Conservation (phyloP, 257 asterid genomes). For the Catharanthus roseus region DNA sequence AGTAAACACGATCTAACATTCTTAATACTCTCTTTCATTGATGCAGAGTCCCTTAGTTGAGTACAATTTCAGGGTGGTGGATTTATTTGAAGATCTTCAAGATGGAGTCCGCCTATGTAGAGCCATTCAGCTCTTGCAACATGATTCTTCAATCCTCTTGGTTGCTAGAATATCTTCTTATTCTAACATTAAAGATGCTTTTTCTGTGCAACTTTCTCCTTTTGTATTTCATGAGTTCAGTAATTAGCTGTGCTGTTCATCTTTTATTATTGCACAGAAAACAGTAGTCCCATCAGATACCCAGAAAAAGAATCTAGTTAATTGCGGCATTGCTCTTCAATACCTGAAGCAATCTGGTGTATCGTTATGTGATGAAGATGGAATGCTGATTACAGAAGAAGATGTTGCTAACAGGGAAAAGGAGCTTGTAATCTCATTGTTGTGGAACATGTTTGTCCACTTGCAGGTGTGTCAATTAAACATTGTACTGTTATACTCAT, state of each 20-base stretch:
- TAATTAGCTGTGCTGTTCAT: neutral
- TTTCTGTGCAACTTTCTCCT: neutral
- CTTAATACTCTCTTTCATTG: conserved; percentile 6
- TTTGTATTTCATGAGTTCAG: neutral
- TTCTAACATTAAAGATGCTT: neutral
- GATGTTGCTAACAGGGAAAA: conserved; percentile 73
- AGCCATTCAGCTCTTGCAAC: conserved; percentile 67
- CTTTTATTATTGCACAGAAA: conserved; percentile 49
- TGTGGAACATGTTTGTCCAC: conserved; percentile 91
- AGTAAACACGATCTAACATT: neutral
- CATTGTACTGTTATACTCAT: neutral
- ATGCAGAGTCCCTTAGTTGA: conserved; percentile 75
- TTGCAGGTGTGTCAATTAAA: conserved; percentile 54
- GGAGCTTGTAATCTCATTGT: conserved; percentile 76
- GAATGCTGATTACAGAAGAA: conserved; percentile 55
- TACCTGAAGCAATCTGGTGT: conserved; percentile 66
- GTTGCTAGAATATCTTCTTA: conserved; percentile 28
- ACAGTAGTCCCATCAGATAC: conserved; percentile 80
- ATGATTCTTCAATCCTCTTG: conserved; percentile 76
- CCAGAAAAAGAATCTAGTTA: conserved; percentile 58
- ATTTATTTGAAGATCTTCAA: conserved; percentile 69
- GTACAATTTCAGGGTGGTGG: conserved; percentile 58
- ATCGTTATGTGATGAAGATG: conserved; percentile 69
- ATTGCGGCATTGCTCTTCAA: conserved; percentile 79
- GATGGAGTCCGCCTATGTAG: conserved; percentile 88